Evolutionary conservation across 116 monocot genomes (phyloP), one percentile per base, ranked within the genome.

Genomic region (Dioscorea cayenensis): DNA sequence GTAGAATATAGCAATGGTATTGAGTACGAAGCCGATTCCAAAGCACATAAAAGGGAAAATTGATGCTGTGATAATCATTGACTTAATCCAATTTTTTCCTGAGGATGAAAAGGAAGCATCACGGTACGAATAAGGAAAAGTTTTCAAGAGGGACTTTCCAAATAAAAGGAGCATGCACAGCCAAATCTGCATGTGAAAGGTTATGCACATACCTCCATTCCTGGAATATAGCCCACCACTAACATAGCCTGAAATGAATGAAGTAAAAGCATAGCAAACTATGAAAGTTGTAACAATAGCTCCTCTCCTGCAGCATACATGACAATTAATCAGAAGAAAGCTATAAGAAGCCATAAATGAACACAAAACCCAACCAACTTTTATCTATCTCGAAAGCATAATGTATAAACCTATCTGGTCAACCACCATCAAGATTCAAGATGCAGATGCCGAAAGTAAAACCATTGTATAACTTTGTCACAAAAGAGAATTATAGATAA

Each of bases 31-130:
- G 12, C 96, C 96, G 66, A 99, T 91, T 43, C 87, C 89, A 76
- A 99, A 94, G 78, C 94, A 94, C 81, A 87, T 65, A 59, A 92
- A 87, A 52, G 95, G 95, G 71, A 96, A 96, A 14, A 96, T 64
- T 20, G 92, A 92, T 49, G 92, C 95, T 62, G 95, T 77, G 10
- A 92, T 81, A 58, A 87, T 80, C 95, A 96, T 96, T 32, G 92
- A 84, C 82, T 94, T 94, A 51, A 99, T 99, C 99, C 99, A 99
- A 72, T 66, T 91, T 87, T 94, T 99, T 69, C 99, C 99, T 99
- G 99, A 18, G 6, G 73, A 69, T 73, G 68, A 59, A 20, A 63
- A 49, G 49, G 43, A 43, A 23, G 14, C 14, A 49, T 63, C 27
- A 11, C 60, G 4, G 60, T 32, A 36, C 43, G 60, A 27, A 25